These are phyloP conservation scores for Alloascoidea africana DNA, from an alignment of 805 yeast genomes.

Conservation along the genomic window DNA sequence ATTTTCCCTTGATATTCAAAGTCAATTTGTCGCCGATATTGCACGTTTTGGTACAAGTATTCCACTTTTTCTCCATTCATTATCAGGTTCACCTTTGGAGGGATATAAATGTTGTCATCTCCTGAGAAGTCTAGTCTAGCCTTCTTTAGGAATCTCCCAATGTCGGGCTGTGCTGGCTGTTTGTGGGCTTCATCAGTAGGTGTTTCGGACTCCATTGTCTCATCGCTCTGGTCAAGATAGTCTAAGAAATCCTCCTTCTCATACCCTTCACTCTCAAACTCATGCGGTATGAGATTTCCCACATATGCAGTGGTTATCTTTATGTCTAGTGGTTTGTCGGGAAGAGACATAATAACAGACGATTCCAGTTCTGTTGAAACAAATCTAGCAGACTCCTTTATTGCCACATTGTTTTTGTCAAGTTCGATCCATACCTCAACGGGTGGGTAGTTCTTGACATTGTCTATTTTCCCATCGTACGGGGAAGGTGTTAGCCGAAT, in stretches of 20 bases:
- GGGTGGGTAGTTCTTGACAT: slow-evolving; percentile 28
- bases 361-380: slow-evolving; percentile 32
- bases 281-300: slow-evolving; percentile 9
- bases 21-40: slow-evolving; percentile 30
- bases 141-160: slow-evolving; percentile 23
- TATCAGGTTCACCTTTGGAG: slow-evolving; percentile 22
- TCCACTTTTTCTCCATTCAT: slow-evolving; percentile 23
- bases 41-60: slow-evolving; percentile 28
- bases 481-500: slow-evolving; percentile 32
- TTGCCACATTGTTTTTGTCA: slow-evolving; percentile 20
- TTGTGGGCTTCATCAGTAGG: slow-evolving; percentile 10
- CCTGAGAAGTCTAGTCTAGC: slow-evolving; percentile 28
- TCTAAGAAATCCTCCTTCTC: neutral
- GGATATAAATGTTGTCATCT: slow-evolving; percentile 18
- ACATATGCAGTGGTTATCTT: slow-evolving; percentile 21
- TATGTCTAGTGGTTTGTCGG: slow-evolving; percentile 26
- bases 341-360: slow-evolving; percentile 25
- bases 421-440: slow-evolving; percentile 40
- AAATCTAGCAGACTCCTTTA: slow-evolving; percentile 23
- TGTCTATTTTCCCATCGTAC: slow-evolving; percentile 12
- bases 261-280: neutral
- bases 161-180: slow-evolving; percentile 34
- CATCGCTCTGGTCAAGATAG: neutral
- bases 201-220: slow-evolving; percentile 12
- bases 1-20: slow-evolving; percentile 19